Base-by-base conservation (phyloP, 371 early-diverging fungal genomes). In the Mucor sp. region DNA sequence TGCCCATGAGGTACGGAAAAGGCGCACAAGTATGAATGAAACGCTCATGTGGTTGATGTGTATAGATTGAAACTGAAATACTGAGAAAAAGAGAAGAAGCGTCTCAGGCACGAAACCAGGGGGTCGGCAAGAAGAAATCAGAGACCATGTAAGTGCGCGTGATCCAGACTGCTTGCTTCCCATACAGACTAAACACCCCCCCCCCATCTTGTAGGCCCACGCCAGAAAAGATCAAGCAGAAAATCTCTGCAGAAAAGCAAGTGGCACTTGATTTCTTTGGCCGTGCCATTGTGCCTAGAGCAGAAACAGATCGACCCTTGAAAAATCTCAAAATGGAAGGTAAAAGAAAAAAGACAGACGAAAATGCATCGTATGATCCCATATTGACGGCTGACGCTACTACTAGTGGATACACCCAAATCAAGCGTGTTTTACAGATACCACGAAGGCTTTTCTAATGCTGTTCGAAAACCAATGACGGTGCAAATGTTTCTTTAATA, bases 401-500 rank as follows among this genome's bases (percentile, higher is more conserved):
- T n/a, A n/a, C 17, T 30, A 70, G 68, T 66, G 27, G 74, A 67
- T 55, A 39, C 35, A 56, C 43, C 63, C 27, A 59, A 68, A 37
- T 37, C 69, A 0, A n/a, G 37, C 37, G 63, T 72, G 15, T 55
- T 70, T 44, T 79, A 77, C 60, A 62, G 69, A 59, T 74, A 76
- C 65, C 79, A 75, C 60, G 74, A 75, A 71, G 80, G 97, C 1
- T 95, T 90, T 72, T 94, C 97, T 7, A 97, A 97, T 77, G 98
- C 97, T 5, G 96, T 97, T 32, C 79, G 91, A 53, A 91, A 87
- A 60, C 88, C 93, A 3, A 85, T 93, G 57, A 77, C 75, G 41
- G 79, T 93, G 58, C 68, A 76, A 21, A 85, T 91, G 69, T 84
- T 91, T 30, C 64, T 86, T 41, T 87, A 81, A 72, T 60, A 30